These are phyloP conservation scores for Trifolium pratense DNA, from an alignment of 306 rosid species.

Conservation along the genomic window DNA sequence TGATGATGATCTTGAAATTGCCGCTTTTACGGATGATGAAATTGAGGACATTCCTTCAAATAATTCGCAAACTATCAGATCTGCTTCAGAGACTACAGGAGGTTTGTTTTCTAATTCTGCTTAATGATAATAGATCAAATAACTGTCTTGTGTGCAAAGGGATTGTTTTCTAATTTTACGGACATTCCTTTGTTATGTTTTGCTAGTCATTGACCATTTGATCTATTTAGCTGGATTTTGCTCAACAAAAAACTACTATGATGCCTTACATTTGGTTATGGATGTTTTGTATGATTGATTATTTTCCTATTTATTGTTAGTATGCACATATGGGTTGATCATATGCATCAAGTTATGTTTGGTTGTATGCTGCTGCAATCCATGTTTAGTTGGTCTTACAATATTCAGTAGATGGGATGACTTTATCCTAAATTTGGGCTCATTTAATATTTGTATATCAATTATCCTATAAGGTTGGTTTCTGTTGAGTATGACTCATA, in stretches of 20 bases:
- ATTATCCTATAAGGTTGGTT: constrained; percentile 23
- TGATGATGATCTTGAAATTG: constrained; percentile 51
- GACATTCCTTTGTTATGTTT: constrained; percentile 32
- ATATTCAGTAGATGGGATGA: constrained; percentile 28
- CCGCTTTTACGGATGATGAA: constrained; percentile 77
- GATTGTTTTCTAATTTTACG: constrained; percentile 24
- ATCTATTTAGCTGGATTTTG: constrained; percentile 27
- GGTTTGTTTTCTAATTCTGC: constrained; percentile 44
- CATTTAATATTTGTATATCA: constrained; percentile 21
- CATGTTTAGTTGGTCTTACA: constrained; percentile 30
- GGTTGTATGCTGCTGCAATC: constrained; percentile 33
- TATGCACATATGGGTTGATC: not conserved
- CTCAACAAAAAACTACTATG: constrained; percentile 10
- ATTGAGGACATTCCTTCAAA: constrained; percentile 51
- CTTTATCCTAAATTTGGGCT: constrained; percentile 11
- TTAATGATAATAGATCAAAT: constrained; percentile 31
- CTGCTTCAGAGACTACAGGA: constrained; percentile 53
- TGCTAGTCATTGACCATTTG: constrained; percentile 24
- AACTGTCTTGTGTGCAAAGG: not conserved
- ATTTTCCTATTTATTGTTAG: constrained; percentile 2
- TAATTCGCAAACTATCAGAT: constrained; percentile 45
- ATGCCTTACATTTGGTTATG: constrained; percentile 28
- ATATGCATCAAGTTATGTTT: constrained; percentile 28
- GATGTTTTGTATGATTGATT: not conserved
- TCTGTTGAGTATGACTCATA: not conserved